Base-by-base conservation (phyloP, 345 rosid species). In the Acer campestre region DNA sequence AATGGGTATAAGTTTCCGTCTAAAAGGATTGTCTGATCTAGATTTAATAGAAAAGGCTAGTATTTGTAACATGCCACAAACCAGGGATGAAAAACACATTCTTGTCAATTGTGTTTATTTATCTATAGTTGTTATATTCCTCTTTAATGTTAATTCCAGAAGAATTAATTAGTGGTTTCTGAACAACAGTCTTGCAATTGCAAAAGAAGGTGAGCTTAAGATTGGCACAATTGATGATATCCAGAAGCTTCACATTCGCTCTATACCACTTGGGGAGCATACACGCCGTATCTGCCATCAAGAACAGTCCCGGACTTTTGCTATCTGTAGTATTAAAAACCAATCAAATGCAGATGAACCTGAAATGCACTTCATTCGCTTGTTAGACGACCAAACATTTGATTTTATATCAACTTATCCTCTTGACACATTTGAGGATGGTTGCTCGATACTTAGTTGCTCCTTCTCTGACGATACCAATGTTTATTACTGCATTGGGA, bases 201-300 rank as follows among this genome's bases (percentile, higher is more conserved):
- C 98, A 25, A 95, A 92, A 80, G 98, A 91, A 86, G 99, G 97
- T 1, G 96, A 92, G 79, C 97, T 95, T 84, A 90, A 95, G 8
- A 93, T 95, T 55, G 97, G 98, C 73, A 93, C 98, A 75, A 95
- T 95, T 55, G 98, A 95, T 88, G 98, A 91, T 76, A 93, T 93
- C 78, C 99, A 95, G 86, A 95, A 93, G 91, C 98, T 93, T 84
- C 99, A 95, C 78, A 95, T 95, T 79, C 98, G 99, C 78, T 87
- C 97, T 64, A 92, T 95, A 81, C 97, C 99, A 1, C 81, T 95
- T 56, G 98, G 99, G 74, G 99, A 95, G 82, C 97, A 93, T 68
- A 92, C 93, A 66, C 91, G 94, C 40, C 93, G 98, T 48, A 92
- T 95, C 77, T 91, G 97, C 83, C 98, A 95, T 84, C 98, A 95